Base-by-base conservation (phyloP, 2,329 filamentous ascomycete genomes). In the Fusarium scirpi region DNA sequence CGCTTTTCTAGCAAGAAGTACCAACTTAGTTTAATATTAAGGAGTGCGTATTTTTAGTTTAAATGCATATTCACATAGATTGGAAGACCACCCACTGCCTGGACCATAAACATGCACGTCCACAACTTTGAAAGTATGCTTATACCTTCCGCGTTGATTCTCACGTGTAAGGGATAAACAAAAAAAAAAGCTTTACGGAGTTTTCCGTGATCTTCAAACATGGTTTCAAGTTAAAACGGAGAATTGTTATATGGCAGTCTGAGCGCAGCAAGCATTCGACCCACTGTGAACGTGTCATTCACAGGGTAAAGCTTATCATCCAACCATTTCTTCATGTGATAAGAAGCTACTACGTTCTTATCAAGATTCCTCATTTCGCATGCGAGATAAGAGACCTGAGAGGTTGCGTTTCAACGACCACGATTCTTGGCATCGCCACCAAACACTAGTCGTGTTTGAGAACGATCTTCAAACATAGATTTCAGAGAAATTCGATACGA, bases 371-470 rank as follows among this genome's bases (percentile, higher is more conserved):
- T 66, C 64, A 66, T 66, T 45, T 66, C 63, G 43, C 30, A 62
- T 53, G 32, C n/a, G 48, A 66, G 59, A 66, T 66, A 64, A 66
- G 53, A 55, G 25, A 40, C 25, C 51, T 40, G 56, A 54, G 32
- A 66, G 49, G 49, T 62, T 32, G 60, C 52, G 56, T 15, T 41
- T 32, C 11, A 34, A 20, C 48, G 24, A 41, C 34, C 53, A 24
- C 38, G 11, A n/a, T 40, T 44, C 51, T 41, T 44, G 20, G 22
- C 56, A 55, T 30, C 32, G 55, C 47, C 62, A 45, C 55, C 22
- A 66, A 54, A 62, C 55, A 45, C 49, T 53, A 53, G 49, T 29
- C 49, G 5, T 10, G 62, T 66, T 62, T 55, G 46, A 66, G 55
- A 20, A 61, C 9, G 62, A 66, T 66, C 63, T 61, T 66, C 63